Percentiles rank a stretch among this genome's conserved stretches.
phyloP scores from a whole-genome alignment of 2,329 filamentous ascomycete species.

The Sporothrix sp. region DNA sequence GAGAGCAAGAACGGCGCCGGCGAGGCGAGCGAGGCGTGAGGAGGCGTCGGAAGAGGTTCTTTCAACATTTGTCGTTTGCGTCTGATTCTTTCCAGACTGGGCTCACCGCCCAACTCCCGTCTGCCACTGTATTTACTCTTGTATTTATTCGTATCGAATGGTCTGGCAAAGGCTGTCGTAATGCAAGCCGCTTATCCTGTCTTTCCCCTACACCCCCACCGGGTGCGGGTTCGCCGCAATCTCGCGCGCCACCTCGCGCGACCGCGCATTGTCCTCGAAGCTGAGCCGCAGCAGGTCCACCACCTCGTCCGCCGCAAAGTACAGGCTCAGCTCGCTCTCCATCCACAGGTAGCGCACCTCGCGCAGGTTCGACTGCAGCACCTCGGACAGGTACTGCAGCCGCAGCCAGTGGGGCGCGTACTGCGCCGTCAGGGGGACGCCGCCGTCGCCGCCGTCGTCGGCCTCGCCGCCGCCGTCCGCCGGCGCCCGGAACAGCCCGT shows the following conservation, averaged over 20 bases:
- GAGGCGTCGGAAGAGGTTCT: too few relatives aligned
- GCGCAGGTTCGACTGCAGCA: conserved; percentile 56
- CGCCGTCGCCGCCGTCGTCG: conserved; percentile 24
- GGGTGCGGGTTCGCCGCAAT: conserved; percentile 44
- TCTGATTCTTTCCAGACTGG: too few relatives aligned
- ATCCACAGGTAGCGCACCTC: conserved; percentile 55
- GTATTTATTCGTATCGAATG: too few relatives aligned
- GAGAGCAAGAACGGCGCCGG: conserved; percentile 1
- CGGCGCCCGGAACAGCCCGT: conserved; percentile 45
- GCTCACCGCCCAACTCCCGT: too few relatives aligned
- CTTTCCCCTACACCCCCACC: not conserved
- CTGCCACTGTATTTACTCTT: too few relatives aligned
- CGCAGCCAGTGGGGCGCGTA: conserved; percentile 54
- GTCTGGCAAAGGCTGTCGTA: too few relatives aligned
- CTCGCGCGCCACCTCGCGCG: conserved; percentile 48
- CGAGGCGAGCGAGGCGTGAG: not conserved
- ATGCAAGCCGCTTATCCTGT: not conserved
- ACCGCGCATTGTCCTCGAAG: conserved; percentile 53
- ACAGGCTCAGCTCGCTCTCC: conserved; percentile 55
- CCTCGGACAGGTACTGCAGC: conserved; percentile 53
- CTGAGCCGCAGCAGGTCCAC: conserved; percentile 53
- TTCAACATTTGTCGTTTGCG: too few relatives aligned
- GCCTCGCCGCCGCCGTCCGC: conserved; percentile 9
- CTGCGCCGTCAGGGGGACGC: conserved; percentile 47
- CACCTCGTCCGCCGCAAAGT: conserved; percentile 52